Percentiles rank a stretch among this genome's conserved stretches.
Conservation (phyloP, 768 basidiomycete genomes). For the Crepidotus variabilis region DNA sequence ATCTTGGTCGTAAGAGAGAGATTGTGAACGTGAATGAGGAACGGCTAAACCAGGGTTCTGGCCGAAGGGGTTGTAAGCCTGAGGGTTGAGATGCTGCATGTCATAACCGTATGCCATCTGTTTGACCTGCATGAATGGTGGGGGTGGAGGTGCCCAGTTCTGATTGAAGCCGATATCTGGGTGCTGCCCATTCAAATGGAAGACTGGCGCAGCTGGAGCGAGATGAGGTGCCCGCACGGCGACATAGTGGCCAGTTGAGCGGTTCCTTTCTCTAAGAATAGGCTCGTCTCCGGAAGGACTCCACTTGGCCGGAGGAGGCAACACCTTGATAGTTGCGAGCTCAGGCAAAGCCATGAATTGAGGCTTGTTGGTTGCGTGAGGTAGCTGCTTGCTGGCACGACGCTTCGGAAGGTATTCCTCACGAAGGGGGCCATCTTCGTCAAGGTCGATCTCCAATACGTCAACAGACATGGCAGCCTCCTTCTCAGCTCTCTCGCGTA, state of each 20-base stretch:
- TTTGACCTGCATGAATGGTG: constrained; percentile 32
- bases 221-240: constrained; percentile 55
- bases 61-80: constrained; percentile 34
- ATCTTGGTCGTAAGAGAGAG: constrained; percentile 51
- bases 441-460: constrained; percentile 70
- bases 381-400: constrained; percentile 36
- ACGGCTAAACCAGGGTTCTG: constrained; percentile 31
- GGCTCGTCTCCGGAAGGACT: constrained; percentile 80
- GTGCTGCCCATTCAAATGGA: constrained; percentile 29
- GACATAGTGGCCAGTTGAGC: constrained; percentile 55
- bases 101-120: constrained; percentile 37
- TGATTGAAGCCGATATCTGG: constrained; percentile 33
- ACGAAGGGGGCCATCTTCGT: constrained; percentile 78
- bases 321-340: constrained; percentile 23
- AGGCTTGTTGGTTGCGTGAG: constrained; percentile 5
- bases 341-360: constrained; percentile 12
- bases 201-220: constrained; percentile 31
- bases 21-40: constrained; percentile 54
- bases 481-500: constrained; percentile 46
- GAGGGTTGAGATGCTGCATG: constrained; percentile 27
- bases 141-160: constrained; percentile 33
- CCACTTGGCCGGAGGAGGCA: constrained; percentile 80
- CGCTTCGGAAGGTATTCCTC: constrained; percentile 80
- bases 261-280: constrained; percentile 50
- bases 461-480: constrained; percentile 40